Percentiles rank a stretch among this genome's conserved stretches.
Evolutionary conservation across 1,284 basidiomycete genomes (phyloP).

Genomic region (Ceratobasidium sp.): DNA sequence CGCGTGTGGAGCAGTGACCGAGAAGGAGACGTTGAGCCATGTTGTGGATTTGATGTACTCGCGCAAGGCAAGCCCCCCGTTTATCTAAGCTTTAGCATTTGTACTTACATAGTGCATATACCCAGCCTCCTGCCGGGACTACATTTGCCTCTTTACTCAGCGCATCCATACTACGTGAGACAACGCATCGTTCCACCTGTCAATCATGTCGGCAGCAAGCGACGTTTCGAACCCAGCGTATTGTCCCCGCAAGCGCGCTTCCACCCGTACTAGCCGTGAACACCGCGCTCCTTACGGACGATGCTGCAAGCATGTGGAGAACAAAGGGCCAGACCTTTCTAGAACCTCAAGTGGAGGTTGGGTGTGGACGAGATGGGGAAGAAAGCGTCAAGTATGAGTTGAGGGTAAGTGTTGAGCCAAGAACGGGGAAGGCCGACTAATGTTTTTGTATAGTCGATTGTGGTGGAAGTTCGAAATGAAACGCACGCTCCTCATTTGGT

Average conservation of each 20-base stretch:
- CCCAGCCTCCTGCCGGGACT: conserved; percentile 5
- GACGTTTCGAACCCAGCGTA: conserved; percentile 79
- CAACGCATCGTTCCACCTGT: conserved; percentile 88
- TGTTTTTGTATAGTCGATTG: conserved; percentile 69
- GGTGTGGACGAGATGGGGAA: conserved; percentile 69
- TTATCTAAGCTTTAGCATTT: not conserved
- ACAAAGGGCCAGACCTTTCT: conserved; percentile 65
- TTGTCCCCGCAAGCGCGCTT: conserved; percentile 72
- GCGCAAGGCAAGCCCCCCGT: conserved; percentile 68
- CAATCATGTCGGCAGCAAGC: conserved; percentile 83
- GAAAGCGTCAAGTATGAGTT: conserved; percentile 76
- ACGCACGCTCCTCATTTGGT: conserved; percentile 87
- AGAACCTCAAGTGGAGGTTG: conserved; percentile 58
- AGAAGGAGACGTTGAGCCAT: conserved; percentile 82
- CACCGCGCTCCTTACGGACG: conserved; percentile 83
- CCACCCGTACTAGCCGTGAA: conserved; percentile 93
- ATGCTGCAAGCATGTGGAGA: conserved; percentile 56
- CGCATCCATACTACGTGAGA: conserved; percentile 84
- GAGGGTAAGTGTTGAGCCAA: conserved; percentile 64
- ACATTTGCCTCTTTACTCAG: conserved; percentile 79
- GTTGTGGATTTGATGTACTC: conserved; percentile 92
- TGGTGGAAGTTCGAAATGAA: conserved; percentile 86
- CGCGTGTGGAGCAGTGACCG: conserved; percentile 77
- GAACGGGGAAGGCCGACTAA: conserved; percentile 25
- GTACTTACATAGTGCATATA: not conserved